Base-by-base conservation (phyloP, 768 basidiomycete species). In the Hygrocybe coccinea region DNA sequence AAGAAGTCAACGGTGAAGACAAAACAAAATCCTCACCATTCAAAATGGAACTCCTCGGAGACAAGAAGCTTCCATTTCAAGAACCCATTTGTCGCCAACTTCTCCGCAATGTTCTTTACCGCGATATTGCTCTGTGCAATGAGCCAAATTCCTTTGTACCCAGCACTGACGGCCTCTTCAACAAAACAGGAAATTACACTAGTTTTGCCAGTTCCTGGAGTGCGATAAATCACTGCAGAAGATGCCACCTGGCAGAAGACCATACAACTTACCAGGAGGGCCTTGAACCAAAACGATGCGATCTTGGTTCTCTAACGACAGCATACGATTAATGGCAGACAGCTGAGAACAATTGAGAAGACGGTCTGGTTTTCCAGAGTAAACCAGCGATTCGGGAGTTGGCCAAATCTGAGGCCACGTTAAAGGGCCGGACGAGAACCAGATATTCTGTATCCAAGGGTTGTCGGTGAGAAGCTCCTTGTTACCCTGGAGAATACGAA, bases 41-140 rank as follows among this genome's bases (percentile, higher is more conserved):
- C 77, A 65, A 66, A 68, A 59, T 82, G 77, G 63, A 91, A 93
- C 0, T 85, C 70, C 62, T 67, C 70, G 1, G 90, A 86, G n/a
- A 91, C 85, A 2, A 92, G 65, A 2, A 93, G 73, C 57, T 74
- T 83, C 79, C 83, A 93, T 8, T 79, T 60, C 2, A 60, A 43
- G 56, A 89, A 81, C 0, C 71, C 76, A 63, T 79, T 72, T 7
- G 76, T 68, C n/a, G 74, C 68, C 15, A 93, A 71, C 71, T 90
- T 89, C 63, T 89, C 86, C 51, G 88, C 90, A 71, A 93, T 91
- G 60, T 93, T 92, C 68, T 90, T 91, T 19, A 92, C 91, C 46
- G 89, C 91, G 48, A 92, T 82, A 74, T 93, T 93, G 15, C 86
- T 87, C 64, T 93, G 87, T 34, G 91, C 88, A 64, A 90, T 74